These are phyloP conservation scores for Sechiopsis laciniata DNA, from an alignment of 306 rosid species.

Conservation along the genomic window DNA sequence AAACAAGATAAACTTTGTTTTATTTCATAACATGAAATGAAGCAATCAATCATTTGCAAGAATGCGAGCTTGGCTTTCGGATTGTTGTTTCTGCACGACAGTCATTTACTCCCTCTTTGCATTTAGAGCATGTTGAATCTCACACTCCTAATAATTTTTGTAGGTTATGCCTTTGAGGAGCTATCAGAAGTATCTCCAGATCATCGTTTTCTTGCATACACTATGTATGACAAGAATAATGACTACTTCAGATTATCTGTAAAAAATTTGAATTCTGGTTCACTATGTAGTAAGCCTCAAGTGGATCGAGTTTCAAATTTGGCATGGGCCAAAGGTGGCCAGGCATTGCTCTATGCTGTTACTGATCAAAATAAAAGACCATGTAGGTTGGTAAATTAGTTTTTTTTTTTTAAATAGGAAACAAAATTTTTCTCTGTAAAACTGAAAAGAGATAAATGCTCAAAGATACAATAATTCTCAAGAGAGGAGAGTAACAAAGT, in stretches of 20 bases:
- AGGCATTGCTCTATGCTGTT: constrained; percentile 77
- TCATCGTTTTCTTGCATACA: constrained; percentile 80
- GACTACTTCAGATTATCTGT: constrained; percentile 70
- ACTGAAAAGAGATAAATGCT: no score
- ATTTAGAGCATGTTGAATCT: constrained; percentile 10
- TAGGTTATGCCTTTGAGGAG: constrained; percentile 92
- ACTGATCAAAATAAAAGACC: constrained; percentile 77
- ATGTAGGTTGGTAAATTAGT: constrained; percentile 41
- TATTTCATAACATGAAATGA: background rate
- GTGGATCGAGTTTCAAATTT: constrained; percentile 66
- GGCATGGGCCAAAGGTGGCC: constrained; percentile 92
- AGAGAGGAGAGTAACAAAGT: no score
- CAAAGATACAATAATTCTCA: no score
- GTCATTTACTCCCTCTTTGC: background rate
- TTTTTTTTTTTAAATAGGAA: background rate
- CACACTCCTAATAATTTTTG: constrained; percentile 14
- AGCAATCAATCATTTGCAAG: background rate
- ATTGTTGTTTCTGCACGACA: background rate
- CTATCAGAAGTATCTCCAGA: constrained; percentile 78
- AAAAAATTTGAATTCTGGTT: constrained; percentile 89
- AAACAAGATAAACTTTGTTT: background rate
- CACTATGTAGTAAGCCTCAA: constrained; percentile 83
- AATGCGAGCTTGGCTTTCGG: background rate
- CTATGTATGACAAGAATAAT: constrained; percentile 84
- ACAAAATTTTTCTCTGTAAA: no score